A percentile compares a stretch with the other conserved stretches of the same genome.
phyloP scores from a whole-genome alignment of 148 eudicot species.

The Gaultheria prostrata region DNA sequence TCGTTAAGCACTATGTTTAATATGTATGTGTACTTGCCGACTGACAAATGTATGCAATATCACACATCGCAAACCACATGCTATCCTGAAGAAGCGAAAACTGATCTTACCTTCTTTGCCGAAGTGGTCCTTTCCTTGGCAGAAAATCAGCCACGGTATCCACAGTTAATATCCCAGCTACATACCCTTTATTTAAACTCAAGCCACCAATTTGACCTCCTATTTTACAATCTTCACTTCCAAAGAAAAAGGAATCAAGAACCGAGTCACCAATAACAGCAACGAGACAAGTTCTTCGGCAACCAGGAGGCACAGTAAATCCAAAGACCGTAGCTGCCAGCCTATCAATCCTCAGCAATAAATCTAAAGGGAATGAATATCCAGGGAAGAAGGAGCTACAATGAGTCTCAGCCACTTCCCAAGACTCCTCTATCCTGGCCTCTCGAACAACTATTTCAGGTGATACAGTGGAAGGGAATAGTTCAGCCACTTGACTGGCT shows the following conservation, averaged over 20 bases:
- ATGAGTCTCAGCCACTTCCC: constrained; percentile 99
- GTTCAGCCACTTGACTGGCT: constrained; percentile 82
- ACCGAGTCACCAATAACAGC: constrained; percentile 63
- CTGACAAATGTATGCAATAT: background rate
- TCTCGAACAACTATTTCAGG: constrained; percentile 92
- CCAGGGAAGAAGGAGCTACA: constrained; percentile 98
- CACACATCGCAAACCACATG: background rate
- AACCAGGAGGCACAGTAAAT: constrained; percentile 69
- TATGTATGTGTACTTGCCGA: background rate
- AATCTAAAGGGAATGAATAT: constrained; percentile 82
- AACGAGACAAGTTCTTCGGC: constrained; percentile 85
- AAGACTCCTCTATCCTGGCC: constrained; percentile 85
- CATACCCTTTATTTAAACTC: constrained; percentile 64
- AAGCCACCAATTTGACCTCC: constrained; percentile 70
- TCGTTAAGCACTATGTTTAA: background rate
- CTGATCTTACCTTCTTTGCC: constrained; percentile 71
- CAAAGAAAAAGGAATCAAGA: constrained; percentile 43
- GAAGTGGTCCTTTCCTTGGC: constrained; percentile 86
- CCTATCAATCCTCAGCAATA: constrained; percentile 80
- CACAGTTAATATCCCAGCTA: constrained; percentile 90
- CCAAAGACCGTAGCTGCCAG: constrained; percentile 74
- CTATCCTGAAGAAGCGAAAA: background rate
- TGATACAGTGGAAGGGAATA: constrained; percentile 55
- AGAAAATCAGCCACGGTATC: constrained; percentile 95
- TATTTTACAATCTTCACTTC: constrained; percentile 70